These are phyloP conservation scores for Melampsora americana DNA, from an alignment of 1,284 basidiomycete genomes.

Conservation along the genomic window DNA sequence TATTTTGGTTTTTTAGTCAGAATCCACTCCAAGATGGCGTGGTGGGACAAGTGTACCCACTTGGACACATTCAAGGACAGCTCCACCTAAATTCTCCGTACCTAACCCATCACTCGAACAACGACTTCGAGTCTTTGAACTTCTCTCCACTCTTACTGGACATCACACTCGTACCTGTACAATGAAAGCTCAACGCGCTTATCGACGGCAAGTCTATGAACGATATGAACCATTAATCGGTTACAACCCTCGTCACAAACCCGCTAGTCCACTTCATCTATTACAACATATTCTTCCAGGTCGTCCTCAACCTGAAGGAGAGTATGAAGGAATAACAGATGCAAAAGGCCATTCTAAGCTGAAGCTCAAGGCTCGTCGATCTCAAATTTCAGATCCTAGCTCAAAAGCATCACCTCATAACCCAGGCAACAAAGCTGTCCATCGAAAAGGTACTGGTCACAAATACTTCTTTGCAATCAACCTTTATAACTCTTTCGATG, in stretches of 20 bases:
- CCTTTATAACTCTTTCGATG: slow-evolving; percentile 77
- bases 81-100: slow-evolving; percentile 26
- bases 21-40: slow-evolving; percentile 24
- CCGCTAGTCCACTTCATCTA: slow-evolving; percentile 59
- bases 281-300: slow-evolving; percentile 59
- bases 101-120: slow-evolving; percentile 60
- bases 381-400: slow-evolving; percentile 45
- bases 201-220: slow-evolving; percentile 75
- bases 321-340: slow-evolving; percentile 57
- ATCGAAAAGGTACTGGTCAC: slow-evolving; percentile 60
- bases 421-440: slow-evolving; percentile 43
- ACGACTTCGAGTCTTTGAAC: slow-evolving; percentile 74
- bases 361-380: slow-evolving; percentile 36
- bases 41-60: slow-evolving; percentile 40
- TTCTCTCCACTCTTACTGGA: slow-evolving; percentile 76
- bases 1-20: slow-evolving; percentile 3
- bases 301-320: slow-evolving; percentile 49
- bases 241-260: slow-evolving; percentile 60
- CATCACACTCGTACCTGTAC: slow-evolving; percentile 87
- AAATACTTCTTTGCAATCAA: slow-evolving; percentile 99
- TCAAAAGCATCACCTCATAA: slow-evolving; percentile 51
- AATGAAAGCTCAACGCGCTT: slow-evolving; percentile 72
- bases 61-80: slow-evolving; percentile 44
- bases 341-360: slow-evolving; percentile 57
- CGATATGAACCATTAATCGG: slow-evolving; percentile 78